These are phyloP conservation scores for Acorus calamus DNA, from an alignment of 106 monocot species.

Conservation along the genomic window DNA sequence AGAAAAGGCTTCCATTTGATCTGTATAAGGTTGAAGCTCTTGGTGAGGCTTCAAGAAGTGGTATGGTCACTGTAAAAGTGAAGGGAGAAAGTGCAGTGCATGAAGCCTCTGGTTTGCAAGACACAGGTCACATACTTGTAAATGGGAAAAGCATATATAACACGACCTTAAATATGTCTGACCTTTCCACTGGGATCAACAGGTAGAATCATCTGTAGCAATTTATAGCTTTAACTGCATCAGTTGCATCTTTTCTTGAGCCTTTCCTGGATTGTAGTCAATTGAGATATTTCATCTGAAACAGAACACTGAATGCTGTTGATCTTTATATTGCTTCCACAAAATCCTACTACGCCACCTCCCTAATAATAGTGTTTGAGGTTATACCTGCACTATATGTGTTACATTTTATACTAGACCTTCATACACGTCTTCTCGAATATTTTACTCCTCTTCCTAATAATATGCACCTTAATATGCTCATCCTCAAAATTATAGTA, in stretches of 20 bases:
- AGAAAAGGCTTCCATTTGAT: constrained; percentile 65
- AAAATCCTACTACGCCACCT: too few species aligned
- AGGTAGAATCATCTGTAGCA: constrained; percentile 34
- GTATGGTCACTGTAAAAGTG: constrained; percentile 84
- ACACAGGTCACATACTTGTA: constrained; percentile 83
- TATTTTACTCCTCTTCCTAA: too few species aligned
- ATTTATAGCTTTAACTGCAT: background rate
- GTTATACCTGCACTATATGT: too few species aligned
- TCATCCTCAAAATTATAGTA: too few species aligned
- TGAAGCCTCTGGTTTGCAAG: constrained; percentile 89
- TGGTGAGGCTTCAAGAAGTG: constrained; percentile 31
- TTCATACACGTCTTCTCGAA: too few species aligned
- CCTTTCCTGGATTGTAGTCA: too few species aligned
- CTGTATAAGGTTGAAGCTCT: constrained; percentile 50
- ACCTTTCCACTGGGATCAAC: constrained; percentile 85
- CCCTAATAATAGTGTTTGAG: too few species aligned
- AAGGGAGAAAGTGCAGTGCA: constrained; percentile 94
- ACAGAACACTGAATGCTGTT: too few species aligned
- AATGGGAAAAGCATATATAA: constrained; percentile 90
- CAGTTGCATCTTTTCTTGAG: background rate
- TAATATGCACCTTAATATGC: too few species aligned
- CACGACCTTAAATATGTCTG: constrained; percentile 97
- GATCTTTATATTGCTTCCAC: too few species aligned
- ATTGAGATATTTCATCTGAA: too few species aligned
- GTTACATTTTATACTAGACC: too few species aligned